phyloP scores from a whole-genome alignment of 257 asterid species.

The Ilex aquifolium region DNA sequence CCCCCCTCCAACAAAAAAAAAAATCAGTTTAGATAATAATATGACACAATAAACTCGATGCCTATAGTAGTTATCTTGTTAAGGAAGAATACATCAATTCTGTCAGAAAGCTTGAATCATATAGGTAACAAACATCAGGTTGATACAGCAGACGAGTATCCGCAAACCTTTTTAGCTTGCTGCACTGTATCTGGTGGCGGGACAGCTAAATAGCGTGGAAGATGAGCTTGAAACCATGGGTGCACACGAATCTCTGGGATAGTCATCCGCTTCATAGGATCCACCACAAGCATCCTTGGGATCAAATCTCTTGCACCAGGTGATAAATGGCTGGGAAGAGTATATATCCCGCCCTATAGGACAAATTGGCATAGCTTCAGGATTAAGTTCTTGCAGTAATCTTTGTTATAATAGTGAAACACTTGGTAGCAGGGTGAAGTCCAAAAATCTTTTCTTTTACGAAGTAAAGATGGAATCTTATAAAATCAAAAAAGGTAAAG shows the following conservation, averaged over 20 bases:
- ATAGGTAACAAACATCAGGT: no score
- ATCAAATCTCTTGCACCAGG: slow-evolving; percentile 84
- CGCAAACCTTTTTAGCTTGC: slow-evolving; percentile 82
- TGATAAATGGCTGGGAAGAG: slow-evolving; percentile 94
- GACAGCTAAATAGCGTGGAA: slow-evolving; percentile 88
- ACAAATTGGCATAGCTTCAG: slow-evolving; percentile 17
- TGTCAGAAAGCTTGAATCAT: background rate
- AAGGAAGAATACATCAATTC: no score
- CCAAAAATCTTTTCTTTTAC: no score
- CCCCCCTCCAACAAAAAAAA: no score
- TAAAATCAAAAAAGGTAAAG: no score
- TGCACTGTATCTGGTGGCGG: slow-evolving; percentile 83
- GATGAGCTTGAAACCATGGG: slow-evolving; percentile 87
- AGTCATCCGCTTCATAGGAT: slow-evolving; percentile 88
- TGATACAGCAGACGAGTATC: slow-evolving; percentile 9
- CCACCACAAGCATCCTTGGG: slow-evolving; percentile 90
- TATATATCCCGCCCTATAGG: slow-evolving; percentile 79
- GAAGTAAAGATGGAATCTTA: no score
- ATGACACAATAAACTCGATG: no score
- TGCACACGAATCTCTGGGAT: slow-evolving; percentile 88
- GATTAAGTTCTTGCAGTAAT: background rate
- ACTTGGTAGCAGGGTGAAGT: no score
- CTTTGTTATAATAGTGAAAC: no score
- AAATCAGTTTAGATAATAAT: no score
- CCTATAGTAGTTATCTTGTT: no score